Evolutionary conservation across 257 asterid species (phyloP).

Genomic region (Rauvolfia tetraphylla): DNA sequence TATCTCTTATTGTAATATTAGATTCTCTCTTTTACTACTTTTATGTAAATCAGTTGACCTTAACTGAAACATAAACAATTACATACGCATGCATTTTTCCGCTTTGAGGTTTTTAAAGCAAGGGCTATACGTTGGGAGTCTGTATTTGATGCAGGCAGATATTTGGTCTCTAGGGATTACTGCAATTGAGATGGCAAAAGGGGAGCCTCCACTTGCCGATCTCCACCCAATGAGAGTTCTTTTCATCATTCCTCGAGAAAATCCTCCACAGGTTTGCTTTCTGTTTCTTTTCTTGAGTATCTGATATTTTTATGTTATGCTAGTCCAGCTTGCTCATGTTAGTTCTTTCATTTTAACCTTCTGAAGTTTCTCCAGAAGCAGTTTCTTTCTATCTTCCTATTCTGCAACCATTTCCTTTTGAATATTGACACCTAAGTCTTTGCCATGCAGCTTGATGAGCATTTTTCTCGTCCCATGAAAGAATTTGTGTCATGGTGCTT

Average conservation of each 20-base stretch:
- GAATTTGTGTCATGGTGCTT: constrained; percentile 83
- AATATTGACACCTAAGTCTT: constrained; percentile 24
- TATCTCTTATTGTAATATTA: constrained; percentile 9
- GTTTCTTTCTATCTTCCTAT: background rate
- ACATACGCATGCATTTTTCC: background rate
- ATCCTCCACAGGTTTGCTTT: constrained; percentile 88
- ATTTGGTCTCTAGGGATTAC: constrained; percentile 99
- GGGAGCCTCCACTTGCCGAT: constrained; percentile 99
- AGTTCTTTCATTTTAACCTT: background rate
- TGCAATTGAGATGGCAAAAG: constrained; percentile 98
- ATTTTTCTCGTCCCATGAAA: constrained; percentile 92
- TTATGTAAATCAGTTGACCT: background rate
- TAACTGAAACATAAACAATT: background rate
- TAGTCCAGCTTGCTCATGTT: background rate
- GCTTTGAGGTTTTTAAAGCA: background rate
- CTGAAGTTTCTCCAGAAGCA: background rate
- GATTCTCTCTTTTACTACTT: background rate
- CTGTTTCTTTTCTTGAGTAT: constrained; percentile 13
- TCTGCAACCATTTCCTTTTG: background rate
- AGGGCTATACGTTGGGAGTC: constrained; percentile 9
- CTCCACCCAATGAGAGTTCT: constrained; percentile 99
- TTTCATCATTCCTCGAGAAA: constrained; percentile 97
- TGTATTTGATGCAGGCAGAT: constrained; percentile 79
- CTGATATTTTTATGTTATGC: constrained; percentile 17
- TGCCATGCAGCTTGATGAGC: constrained; percentile 87